phyloP scores from a whole-genome alignment of 2,329 filamentous ascomycete genomes.

The Tolypocladium ovalisporum region DNA sequence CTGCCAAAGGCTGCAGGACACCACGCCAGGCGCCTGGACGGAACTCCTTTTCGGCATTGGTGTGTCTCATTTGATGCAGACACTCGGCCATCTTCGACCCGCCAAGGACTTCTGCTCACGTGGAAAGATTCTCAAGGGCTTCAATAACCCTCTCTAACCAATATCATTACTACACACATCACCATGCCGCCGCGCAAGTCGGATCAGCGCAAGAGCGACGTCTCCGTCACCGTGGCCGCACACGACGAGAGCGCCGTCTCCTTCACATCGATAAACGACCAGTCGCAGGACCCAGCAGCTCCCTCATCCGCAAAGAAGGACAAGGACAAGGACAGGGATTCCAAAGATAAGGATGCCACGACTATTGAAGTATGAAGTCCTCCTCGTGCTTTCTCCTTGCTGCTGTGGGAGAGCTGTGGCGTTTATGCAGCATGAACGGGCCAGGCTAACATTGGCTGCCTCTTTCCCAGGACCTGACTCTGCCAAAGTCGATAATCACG shows the following conservation, averaged over 20 bases:
- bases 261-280: constrained; percentile 1
- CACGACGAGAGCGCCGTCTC: constrained; percentile 5
- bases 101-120: not conserved
- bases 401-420: not conserved
- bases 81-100: not conserved
- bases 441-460: not conserved
- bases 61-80: not conserved
- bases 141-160: constrained; percentile 2
- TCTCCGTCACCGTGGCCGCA: constrained; percentile 31
- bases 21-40: not conserved
- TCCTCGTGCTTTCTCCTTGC: not conserved
- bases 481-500: constrained; percentile 74
- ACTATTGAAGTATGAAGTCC: constrained; percentile 40
- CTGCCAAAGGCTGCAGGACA: not conserved
- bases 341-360: constrained; percentile 25
- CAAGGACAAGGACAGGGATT: constrained; percentile 17
- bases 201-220: constrained; percentile 35
- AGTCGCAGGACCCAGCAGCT: constrained; percentile 13
- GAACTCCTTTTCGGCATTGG: not conserved
- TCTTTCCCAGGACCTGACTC: constrained; percentile 52
- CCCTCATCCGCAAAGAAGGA: constrained; percentile 18
- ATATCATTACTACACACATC: not conserved
- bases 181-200: constrained; percentile 47
- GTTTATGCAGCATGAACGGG: not conserved
- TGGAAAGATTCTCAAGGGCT: not conserved